Evolutionary conservation across 768 basidiomycete species (phyloP), one percentile per base, ranked within the genome.

Genomic region (Amyloporia xantha): DNA sequence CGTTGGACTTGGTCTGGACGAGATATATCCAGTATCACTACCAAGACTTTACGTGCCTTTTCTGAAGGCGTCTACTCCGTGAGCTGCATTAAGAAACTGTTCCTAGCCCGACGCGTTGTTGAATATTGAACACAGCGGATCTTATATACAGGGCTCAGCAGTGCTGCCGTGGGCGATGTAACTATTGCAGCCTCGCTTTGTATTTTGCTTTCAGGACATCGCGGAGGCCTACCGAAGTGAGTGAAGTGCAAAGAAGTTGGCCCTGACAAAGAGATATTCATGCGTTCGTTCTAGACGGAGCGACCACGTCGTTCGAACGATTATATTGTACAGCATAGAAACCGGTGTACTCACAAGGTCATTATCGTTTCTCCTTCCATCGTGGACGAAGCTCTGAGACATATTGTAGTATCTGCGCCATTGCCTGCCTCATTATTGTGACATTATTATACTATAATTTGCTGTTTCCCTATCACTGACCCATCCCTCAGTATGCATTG

Each of bases 301-400:
- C 24, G 44, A 56, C 35, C 54, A 50, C 12, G 52, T 56, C n/a
- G 47, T 60, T n/a, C 52, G 53, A 4, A 50, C 44, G 12, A 46
- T 62, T 11, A 59, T 60, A 36, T 25, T 60, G 40, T 62, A 62
- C 50, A 53, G 55, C 37, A 47, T 59, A n/a, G 60, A 62, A 35
- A 59, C 59, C 5, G 57, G 59, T 23, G 49, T 54, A 30, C 44
- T 62, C 43, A 62, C 61, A 13, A 57, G 58, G 60, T 57, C 10
- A 38, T 53, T 35, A 35, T 23, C 24, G 33, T 7, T 15, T 45
- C 21, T 15, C 30, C 13, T 2, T 7, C 30, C 13, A 23, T 40
- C 2, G 15, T 20, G 12, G 44, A 23, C 28, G 13, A 4, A 12
- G 7, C 5, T 45, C 17, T 36, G n/a, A n/a, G n/a, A n/a, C n/a